Base-by-base conservation (phyloP, 371 early-diverging fungal species). In the Dinochytrium kinnereticum region DNA sequence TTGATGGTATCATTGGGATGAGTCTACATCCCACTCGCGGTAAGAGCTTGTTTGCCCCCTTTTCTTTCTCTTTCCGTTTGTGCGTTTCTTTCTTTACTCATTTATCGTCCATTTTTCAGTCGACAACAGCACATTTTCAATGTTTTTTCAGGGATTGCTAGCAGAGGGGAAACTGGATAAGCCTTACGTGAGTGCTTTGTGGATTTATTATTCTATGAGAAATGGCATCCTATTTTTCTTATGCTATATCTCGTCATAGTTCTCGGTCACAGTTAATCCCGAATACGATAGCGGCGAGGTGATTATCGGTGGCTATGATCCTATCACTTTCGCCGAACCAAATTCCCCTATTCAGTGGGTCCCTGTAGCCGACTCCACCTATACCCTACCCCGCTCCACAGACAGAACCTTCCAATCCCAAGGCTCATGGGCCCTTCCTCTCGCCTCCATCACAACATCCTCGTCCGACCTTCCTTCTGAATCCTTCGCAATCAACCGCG, bases 1-100 rank as follows among this genome's bases (percentile, higher is more conserved):
- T 28, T 61, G 75, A 75, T n/a, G 75, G 75, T 28, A 70, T 75
- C 31, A 50, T 75, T 13, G 75, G 75, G 36, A 75, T 75, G 75
- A 70, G 75, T 21, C 55, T 75, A 28, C 21, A n/a, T 17, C 65
- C 64, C 21, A 34, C 64, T 17, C 33, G 5, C 10, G 57, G 30
- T 30, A 26, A 26, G n/a, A n/a, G n/a, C n/a, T n/a, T n/a, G 57
- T 19, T 30, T 44, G 19, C 13, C 7, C 19, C 19, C 44, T 44
- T 44, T 44, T 44, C 7, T 44, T n/a, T n/a, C n/a, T n/a, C n/a
- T n/a, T n/a, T n/a, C n/a, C n/a, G n/a, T n/a, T n/a, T n/a, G n/a
- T n/a, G n/a, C n/a, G n/a, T n/a, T n/a, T n/a, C n/a, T n/a, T n/a
- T n/a, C n/a, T n/a, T n/a, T n/a, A n/a, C n/a, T n/a, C n/a, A n/a